Conservation (phyloP, 2,329 filamentous ascomycete species). For the Bretziella fagacearum region DNA sequence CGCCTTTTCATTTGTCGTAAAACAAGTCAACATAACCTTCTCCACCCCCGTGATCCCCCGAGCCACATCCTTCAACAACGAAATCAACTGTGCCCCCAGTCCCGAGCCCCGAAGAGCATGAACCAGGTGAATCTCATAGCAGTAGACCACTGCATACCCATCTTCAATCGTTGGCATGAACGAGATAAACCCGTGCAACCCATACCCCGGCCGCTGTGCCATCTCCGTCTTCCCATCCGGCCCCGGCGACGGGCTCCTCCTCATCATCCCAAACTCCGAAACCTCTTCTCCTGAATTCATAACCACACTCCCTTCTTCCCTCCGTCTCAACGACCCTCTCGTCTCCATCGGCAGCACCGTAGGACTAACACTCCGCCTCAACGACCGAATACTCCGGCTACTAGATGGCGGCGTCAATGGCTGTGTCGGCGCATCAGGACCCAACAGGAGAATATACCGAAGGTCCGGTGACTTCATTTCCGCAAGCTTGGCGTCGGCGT, state of each 20-base stretch:
- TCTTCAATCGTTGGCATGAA: conserved; percentile 57
- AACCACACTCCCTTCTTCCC: not conserved
- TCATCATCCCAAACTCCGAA: conserved; percentile 9
- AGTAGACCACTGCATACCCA: conserved; percentile 49
- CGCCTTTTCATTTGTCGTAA: conserved; percentile 41
- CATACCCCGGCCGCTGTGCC: not conserved
- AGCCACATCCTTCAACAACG: conserved; percentile 36
- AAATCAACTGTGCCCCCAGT: conserved; percentile 43
- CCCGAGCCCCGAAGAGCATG: conserved; percentile 42
- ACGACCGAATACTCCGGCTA: conserved; percentile 10
- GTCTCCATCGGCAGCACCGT: conserved; percentile 5
- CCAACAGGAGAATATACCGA: conserved; percentile 47
- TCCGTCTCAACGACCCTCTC: not conserved
- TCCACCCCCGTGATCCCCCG: conserved; percentile 33
- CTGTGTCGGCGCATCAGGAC: conserved; percentile 15
- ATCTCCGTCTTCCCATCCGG: conserved; percentile 13
- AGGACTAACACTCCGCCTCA: conserved; percentile 5
- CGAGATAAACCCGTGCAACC: conserved; percentile 41
- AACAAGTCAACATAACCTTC: conserved; percentile 63
- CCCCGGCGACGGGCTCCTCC: not conserved
- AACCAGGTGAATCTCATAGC: conserved; percentile 60
- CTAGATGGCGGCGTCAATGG: conserved; percentile 12
- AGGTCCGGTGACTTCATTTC: conserved; percentile 55
- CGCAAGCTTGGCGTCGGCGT: conserved; percentile 37
- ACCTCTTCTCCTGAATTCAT: not conserved